Evolutionary conservation across 1,284 basidiomycete genomes (phyloP).

Genomic region (Cryptococcus hybrid): DNA sequence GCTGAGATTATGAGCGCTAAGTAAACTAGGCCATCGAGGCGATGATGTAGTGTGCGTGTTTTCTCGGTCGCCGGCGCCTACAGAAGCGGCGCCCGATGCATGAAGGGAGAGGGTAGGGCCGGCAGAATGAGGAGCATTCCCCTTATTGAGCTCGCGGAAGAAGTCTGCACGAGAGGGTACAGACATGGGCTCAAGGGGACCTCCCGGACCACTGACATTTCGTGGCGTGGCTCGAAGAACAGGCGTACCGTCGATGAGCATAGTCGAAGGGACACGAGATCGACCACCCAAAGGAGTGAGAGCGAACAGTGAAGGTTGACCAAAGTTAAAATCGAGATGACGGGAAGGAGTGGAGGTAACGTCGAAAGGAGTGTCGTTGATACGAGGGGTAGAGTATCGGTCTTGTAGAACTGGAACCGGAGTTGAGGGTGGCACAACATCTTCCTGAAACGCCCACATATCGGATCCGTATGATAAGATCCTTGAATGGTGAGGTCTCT

Average conservation of each 20-base stretch:
- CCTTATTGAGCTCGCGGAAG: slow-evolving; percentile 31
- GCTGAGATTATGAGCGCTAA: slow-evolving; percentile 27
- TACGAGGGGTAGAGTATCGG: slow-evolving; percentile 39
- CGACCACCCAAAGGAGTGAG: slow-evolving; percentile 41
- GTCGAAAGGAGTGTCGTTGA: slow-evolving; percentile 42
- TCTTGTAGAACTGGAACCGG: slow-evolving; percentile 32
- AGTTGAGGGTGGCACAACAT: slow-evolving; percentile 35
- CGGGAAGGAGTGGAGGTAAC: slow-evolving; percentile 47
- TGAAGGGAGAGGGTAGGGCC: not conserved
- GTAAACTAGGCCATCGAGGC: slow-evolving; percentile 22
- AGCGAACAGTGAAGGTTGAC: slow-evolving; percentile 38
- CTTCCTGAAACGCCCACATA: slow-evolving; percentile 36
- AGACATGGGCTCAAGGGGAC: slow-evolving; percentile 18
- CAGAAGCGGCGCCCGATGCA: not conserved
- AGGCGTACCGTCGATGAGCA: slow-evolving; percentile 23
- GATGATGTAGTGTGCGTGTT: slow-evolving; percentile 11
- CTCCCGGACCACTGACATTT: slow-evolving; percentile 15
- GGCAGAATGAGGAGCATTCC: slow-evolving; percentile 3
- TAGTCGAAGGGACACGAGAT: slow-evolving; percentile 27
- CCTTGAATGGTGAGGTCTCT: slow-evolving; percentile 31
- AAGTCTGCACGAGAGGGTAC: slow-evolving; percentile 37
- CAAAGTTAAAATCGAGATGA: slow-evolving; percentile 43
- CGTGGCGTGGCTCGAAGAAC: slow-evolving; percentile 15
- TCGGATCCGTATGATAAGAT: slow-evolving; percentile 42
- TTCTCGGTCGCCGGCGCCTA: not conserved